Base-by-base conservation (phyloP, 2,329 filamentous ascomycete species). In the Diplodia mutila region DNA sequence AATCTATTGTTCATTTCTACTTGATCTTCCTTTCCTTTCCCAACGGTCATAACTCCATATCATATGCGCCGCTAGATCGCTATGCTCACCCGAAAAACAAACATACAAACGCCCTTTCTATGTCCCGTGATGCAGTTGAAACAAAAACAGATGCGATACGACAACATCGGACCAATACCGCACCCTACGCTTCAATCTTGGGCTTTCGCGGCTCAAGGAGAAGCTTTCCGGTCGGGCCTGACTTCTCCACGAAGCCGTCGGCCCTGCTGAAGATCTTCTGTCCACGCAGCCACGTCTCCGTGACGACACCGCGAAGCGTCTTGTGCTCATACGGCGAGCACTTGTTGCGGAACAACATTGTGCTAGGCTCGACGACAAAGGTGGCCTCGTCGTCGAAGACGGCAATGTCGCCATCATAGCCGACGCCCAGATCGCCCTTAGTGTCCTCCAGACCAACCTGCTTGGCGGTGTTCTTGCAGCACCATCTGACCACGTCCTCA, bases 331-430 rank as follows among this genome's bases (percentile, higher is more conserved):
- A 97, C 0, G 94, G 93, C 67, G 90, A 93, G 83, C 93, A 94
- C 75, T 93, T 92, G 80, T 97, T 97, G 79, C 93, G 90, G 86
- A 97, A 99, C 72, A 95, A 86, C 93, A 99, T 97, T 61, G 93
- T 92, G 69, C 86, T 89, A n/a, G 75, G 80, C 75, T 81, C 80
- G 65, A 85, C 89, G 27, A 89, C 85, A 85, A 94, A 99, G 72
- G 86, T 85, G 25, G 88, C 89, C n/a, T 85, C 81, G 70, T 97
- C 93, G 76, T 98, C 94, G 76, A 98, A 97, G 18, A 98, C 89
- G 73, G 92, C 95, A 52, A 98, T 85, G 76, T 98, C 94, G 0
- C 90, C 94, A 79, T 98, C 94, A 80, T 93, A 90, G 0, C 94
- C 94, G 0, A 88, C 90, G 68, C 85, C 86, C 49, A 97, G 80